These are phyloP conservation scores for Aspergillus steynii DNA, from an alignment of 495 filamentous ascomycete species.

Conservation along the genomic window DNA sequence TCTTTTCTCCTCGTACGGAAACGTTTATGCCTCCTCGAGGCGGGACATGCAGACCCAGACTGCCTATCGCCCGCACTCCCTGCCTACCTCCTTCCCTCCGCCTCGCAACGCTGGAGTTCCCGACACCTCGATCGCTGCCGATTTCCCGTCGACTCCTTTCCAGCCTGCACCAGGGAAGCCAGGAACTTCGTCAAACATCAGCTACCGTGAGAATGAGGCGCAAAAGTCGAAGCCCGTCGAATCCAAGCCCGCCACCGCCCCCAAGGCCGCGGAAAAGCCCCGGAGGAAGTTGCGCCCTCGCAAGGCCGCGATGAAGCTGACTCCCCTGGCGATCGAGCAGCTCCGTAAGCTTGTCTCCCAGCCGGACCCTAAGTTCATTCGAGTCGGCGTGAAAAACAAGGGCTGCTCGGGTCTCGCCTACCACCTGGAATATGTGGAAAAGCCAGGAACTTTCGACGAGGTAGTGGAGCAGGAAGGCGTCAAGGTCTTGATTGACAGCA, in stretches of 20 bases:
- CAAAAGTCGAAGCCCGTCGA: slow-evolving; percentile 55
- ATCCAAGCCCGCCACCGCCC: slow-evolving; percentile 34
- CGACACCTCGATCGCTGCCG: slow-evolving; percentile 69
- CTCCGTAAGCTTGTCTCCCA: slow-evolving; percentile 72
- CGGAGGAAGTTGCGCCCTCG: slow-evolving; percentile 72
- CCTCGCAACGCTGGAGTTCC: slow-evolving; percentile 66
- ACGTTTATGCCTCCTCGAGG: slow-evolving; percentile 56
- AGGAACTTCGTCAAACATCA: slow-evolving; percentile 27
- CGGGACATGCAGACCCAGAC: slow-evolving; percentile 71
- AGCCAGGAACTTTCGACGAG: slow-evolving; percentile 84
- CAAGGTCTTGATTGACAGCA: slow-evolving; percentile 93
- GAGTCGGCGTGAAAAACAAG: slow-evolving; percentile 89
- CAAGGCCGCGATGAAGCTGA: slow-evolving; percentile 89
- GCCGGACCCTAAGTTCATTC: slow-evolving; percentile 87
- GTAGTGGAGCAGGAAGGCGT: slow-evolving; percentile 94
- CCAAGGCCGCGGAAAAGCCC: slow-evolving; percentile 45
- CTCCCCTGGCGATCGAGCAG: slow-evolving; percentile 72
- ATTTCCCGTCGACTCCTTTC: slow-evolving; percentile 30
- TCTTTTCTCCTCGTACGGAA: slow-evolving; percentile 64
- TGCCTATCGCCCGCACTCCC: slow-evolving; percentile 72
- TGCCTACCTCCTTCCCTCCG: slow-evolving; percentile 62
- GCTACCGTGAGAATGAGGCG: slow-evolving; percentile 61
- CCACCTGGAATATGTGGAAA: slow-evolving; percentile 92
- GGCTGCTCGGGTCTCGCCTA: slow-evolving; percentile 98
- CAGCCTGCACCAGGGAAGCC: slow-evolving; percentile 24